Evolutionary conservation across 2,329 filamentous ascomycete species (phyloP).

Genomic region (Tricladium varicosporioides): DNA sequence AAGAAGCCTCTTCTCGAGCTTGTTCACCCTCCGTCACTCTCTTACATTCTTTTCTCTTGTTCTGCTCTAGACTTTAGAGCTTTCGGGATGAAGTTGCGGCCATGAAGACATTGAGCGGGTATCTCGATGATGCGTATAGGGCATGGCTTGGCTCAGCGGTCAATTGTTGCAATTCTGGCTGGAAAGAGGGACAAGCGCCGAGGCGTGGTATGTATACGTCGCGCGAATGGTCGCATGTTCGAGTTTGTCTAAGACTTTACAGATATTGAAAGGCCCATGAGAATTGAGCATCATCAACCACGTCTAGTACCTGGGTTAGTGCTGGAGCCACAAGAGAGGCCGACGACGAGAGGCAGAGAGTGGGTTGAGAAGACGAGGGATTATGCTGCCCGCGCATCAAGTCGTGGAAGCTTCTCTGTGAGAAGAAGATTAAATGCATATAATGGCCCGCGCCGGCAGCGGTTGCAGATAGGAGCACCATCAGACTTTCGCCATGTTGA

Average conservation of each 20-base stretch:
- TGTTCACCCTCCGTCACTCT: slow-evolving; percentile 4
- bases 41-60: slow-evolving; percentile 3
- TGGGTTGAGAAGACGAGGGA: slow-evolving; percentile 37
- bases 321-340: slow-evolving; percentile 28
- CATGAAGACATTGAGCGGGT: slow-evolving; percentile 33
- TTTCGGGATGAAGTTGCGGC: slow-evolving; percentile 29
- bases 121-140: slow-evolving; percentile 33
- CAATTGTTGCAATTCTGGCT: slow-evolving; percentile 28
- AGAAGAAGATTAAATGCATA: slow-evolving; percentile 42
- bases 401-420: slow-evolving; percentile 43
- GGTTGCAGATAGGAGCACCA: slow-evolving; percentile 57
- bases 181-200: slow-evolving; percentile 17
- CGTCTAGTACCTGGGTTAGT: slow-evolving; percentile 37
- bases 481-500: slow-evolving; percentile 59
- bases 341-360: slow-evolving; percentile 30
- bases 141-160: slow-evolving; percentile 28
- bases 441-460: slow-evolving; percentile 41
- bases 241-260: slow-evolving; percentile 15
- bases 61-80: slow-evolving; percentile 14
- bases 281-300: slow-evolving; percentile 40
- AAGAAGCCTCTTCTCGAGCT: neutral
- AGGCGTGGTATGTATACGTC: slow-evolving; percentile 25
- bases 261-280: slow-evolving; percentile 37
- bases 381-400: slow-evolving; percentile 41
- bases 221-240: slow-evolving; percentile 3